phyloP scores from a whole-genome alignment of 2,329 filamentous ascomycete genomes.

The Pyricularia pennisetigena region DNA sequence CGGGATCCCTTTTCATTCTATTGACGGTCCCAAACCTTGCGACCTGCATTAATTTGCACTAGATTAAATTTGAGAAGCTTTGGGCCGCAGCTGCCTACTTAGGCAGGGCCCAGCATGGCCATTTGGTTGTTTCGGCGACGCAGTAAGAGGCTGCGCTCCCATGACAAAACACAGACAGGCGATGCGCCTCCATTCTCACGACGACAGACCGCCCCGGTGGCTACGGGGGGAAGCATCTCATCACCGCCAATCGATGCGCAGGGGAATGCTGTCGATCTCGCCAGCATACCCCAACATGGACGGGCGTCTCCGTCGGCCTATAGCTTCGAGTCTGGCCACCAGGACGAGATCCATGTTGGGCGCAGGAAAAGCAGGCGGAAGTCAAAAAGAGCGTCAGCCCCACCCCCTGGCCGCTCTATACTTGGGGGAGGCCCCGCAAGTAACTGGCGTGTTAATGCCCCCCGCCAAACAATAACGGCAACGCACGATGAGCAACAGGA shows the following conservation, averaged over 20 bases:
- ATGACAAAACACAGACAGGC: slow-evolving; percentile 41
- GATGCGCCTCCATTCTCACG: slow-evolving; percentile 29
- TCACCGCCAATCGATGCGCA: neutral
- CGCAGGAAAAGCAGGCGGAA: slow-evolving; percentile 13
- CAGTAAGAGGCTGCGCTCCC: slow-evolving; percentile 53
- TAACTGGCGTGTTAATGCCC: neutral
- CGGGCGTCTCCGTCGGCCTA: slow-evolving; percentile 26
- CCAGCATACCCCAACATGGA: neutral
- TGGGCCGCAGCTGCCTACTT: neutral
- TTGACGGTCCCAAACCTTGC: neutral
- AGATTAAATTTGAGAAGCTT: neutral
- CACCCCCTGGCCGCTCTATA: slow-evolving; percentile 16
- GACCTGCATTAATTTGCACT: slow-evolving; percentile 3
- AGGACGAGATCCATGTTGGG: slow-evolving; percentile 40
- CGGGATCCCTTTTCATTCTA: neutral
- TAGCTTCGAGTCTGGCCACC: slow-evolving; percentile 52
- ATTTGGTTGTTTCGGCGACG: slow-evolving; percentile 76
- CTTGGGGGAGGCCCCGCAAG: slow-evolving; percentile 5
- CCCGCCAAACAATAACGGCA: neutral
- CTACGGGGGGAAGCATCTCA: slow-evolving; percentile 9
- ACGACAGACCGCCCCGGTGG: slow-evolving; percentile 21
- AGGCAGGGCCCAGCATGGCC: slow-evolving; percentile 45
- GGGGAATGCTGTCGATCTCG: neutral
- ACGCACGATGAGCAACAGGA: neutral
- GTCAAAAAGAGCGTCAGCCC: slow-evolving; percentile 14